A percentile compares a stretch with the other conserved stretches of the same genome.
phyloP scores from a whole-genome alignment of 371 early-diverging fungal species.

The Funneliformis caledonium region DNA sequence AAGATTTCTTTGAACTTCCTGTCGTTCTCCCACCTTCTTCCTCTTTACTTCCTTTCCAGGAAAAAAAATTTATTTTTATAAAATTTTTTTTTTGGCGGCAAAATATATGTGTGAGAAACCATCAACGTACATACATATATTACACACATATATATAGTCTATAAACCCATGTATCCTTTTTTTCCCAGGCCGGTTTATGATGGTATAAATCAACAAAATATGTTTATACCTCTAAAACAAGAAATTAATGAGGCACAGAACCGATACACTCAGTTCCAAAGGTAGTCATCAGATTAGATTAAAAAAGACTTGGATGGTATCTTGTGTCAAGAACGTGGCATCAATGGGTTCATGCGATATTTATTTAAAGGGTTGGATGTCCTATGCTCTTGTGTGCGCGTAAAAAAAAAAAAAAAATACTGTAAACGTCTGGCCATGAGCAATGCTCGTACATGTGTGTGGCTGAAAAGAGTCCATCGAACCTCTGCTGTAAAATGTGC shows the following conservation, averaged over 20 bases:
- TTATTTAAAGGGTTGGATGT: no score
- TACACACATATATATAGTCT: neutral
- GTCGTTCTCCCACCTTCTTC: neutral
- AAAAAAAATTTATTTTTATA: no score
- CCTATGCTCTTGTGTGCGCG: no score
- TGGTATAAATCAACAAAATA: no score
- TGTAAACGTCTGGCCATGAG: neutral
- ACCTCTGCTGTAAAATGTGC: neutral
- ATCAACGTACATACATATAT: neutral
- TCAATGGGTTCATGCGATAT: no score
- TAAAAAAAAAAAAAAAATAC: no score
- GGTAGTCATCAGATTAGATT: no score
- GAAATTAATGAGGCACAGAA: no score
- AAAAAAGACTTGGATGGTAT: no score
- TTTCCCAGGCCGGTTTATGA: neutral
- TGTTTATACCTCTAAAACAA: no score
- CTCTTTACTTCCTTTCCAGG: constrained; percentile 5
- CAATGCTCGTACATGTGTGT: neutral
- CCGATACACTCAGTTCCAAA: no score
- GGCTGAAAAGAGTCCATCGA: neutral
- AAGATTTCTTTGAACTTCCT: constrained; percentile 7
- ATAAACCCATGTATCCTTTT: neutral
- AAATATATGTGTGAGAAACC: neutral
- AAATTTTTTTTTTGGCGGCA: neutral
- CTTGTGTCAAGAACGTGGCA: no score